Base-by-base conservation (phyloP, 768 basidiomycete species). In the Panellus pusillus region DNA sequence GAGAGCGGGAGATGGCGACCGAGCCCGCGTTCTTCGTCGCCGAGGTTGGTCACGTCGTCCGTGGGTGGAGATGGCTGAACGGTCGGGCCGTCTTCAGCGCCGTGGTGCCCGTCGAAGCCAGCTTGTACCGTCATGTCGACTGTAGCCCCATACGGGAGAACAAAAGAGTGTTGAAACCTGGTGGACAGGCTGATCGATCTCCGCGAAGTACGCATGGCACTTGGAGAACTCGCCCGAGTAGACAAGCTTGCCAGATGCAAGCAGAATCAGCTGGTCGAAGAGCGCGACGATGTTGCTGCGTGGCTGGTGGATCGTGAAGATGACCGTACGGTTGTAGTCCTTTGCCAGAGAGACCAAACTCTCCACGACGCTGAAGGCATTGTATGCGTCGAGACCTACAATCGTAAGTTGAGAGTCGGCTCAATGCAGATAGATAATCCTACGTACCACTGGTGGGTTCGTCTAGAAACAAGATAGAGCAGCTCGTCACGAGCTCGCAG, bases 251-350 rank as follows among this genome's bases (percentile, higher is more conserved):
- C 97, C 97, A 46, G 82, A 79, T 0, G 91, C 91, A 15, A 99
- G 78, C 3, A 98, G 75, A 3, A 98, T 70, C 28, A 99, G 78
- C 57, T 95, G 87, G 66, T 99, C 96, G 61, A 99, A 98, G 12
- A 99, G 74, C 0, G 93, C 86, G 13, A 98, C 95, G 61, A 99
- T 98, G 70, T 98, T 98, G 68, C 92, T 94, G 46, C 96, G 86
- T 13, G 96, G 97, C 68, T 98, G 97, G 64, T 99, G 97, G 52
- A 99, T 98, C 0, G 96, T 98, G 74, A 98, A 97, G 53, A 98
- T 79, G 46, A 98, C 92, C 0, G 95, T 98, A 31, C 96, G 87
- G 60, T 95, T 93, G 70, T 93, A 98, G 62, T 88, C 83, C 27
- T 83, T 76, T 4, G 95, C 93, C 19, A 98, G 80, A 14, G 88